Evolutionary conservation across 2,329 filamentous ascomycete genomes (phyloP).

Genomic region (Biscogniauxia sp.): DNA sequence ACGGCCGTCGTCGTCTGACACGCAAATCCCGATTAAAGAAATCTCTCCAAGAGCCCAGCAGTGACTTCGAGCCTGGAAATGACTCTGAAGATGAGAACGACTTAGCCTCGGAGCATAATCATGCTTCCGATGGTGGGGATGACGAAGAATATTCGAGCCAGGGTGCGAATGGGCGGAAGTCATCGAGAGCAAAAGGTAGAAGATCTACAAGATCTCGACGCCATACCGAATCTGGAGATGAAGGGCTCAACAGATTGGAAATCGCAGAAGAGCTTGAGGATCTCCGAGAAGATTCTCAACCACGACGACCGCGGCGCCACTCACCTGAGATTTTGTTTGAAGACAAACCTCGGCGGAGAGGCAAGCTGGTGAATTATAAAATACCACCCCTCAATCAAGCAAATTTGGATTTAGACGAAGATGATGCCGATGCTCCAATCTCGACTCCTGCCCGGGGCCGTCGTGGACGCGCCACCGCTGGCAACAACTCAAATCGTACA

Average conservation of each 20-base stretch:
- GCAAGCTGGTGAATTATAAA: constrained; percentile 78
- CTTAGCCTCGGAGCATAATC: constrained; percentile 36
- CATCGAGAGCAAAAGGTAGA: constrained; percentile 35
- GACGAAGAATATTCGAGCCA: constrained; percentile 49
- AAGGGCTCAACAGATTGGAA: constrained; percentile 61
- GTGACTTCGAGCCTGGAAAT: constrained; percentile 60
- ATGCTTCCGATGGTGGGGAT: constrained; percentile 30
- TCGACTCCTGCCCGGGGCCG: constrained; percentile 66
- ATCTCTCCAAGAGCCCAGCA: constrained; percentile 52
- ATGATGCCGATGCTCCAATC: constrained; percentile 68
- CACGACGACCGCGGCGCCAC: constrained; percentile 49
- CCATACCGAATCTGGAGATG: constrained; percentile 53
- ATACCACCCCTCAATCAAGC: constrained; percentile 73
- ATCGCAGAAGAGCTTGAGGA: constrained; percentile 65
- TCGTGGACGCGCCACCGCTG: constrained; percentile 60
- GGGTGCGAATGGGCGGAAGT: constrained; percentile 47
- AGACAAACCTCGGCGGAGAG: constrained; percentile 50
- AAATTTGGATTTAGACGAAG: constrained; percentile 68
- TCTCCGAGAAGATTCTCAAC: constrained; percentile 52
- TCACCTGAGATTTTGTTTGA: constrained; percentile 61
- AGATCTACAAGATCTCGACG: constrained; percentile 48
- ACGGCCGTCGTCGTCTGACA: constrained; percentile 47
- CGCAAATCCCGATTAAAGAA: constrained; percentile 47
- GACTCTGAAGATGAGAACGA: constrained; percentile 56
- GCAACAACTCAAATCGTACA: constrained; percentile 68